Evolutionary conservation across 1,284 basidiomycete species (phyloP).

Genomic region (Marasmius tenuissimus): DNA sequence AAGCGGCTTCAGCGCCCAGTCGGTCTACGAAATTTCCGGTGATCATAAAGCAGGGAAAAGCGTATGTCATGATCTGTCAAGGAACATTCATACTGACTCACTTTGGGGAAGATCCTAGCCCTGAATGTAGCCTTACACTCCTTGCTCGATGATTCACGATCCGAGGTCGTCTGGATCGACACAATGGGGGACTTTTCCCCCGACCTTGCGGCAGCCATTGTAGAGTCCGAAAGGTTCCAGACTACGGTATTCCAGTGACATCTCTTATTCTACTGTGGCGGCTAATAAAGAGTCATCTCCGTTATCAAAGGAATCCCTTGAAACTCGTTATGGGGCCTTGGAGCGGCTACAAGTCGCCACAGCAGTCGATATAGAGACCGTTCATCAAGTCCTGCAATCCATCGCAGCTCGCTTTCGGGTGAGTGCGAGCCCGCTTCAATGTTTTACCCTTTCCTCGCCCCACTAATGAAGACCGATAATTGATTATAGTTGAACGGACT

Average conservation of each 20-base stretch:
- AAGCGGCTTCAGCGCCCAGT: constrained; percentile 40
- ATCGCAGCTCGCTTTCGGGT: neutral
- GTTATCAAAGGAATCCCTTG: neutral
- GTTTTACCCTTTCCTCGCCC: neutral
- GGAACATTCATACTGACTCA: neutral
- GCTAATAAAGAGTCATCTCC: neutral
- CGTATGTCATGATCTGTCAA: constrained; percentile 38
- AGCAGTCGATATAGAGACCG: constrained; percentile 4
- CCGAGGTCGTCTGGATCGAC: constrained; percentile 66
- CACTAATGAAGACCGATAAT: constrained; percentile 3
- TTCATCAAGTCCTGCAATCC: constrained; percentile 7
- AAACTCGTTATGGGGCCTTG: constrained; percentile 16
- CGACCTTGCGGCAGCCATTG: constrained; percentile 42
- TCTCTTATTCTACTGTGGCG: neutral
- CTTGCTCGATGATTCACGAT: constrained; percentile 36
- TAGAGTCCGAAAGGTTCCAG: constrained; percentile 21
- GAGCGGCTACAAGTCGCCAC: constrained; percentile 29
- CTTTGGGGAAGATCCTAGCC: constrained; percentile 46
- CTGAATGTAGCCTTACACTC: constrained; percentile 56
- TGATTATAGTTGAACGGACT: too few species aligned
- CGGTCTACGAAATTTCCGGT: constrained; percentile 67
- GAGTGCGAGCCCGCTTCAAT: neutral
- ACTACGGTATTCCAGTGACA: constrained; percentile 32
- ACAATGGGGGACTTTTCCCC: constrained; percentile 65
- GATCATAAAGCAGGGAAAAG: constrained; percentile 63